These are phyloP conservation scores for Lactifluus piperatus DNA, from an alignment of 768 basidiomycete species.

Conservation along the genomic window DNA sequence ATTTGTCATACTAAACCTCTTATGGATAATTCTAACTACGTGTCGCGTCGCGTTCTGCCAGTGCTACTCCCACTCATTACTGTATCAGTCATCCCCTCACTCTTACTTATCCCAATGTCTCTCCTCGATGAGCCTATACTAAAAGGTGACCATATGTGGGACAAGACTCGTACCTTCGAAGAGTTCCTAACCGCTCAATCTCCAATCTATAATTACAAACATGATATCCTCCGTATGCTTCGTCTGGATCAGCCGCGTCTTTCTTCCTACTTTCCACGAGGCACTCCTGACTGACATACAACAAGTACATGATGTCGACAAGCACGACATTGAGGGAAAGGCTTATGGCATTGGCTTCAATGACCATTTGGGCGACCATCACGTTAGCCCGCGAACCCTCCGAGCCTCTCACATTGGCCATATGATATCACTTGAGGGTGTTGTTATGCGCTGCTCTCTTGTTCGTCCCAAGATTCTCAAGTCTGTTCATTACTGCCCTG, in stretches of 20 bases:
- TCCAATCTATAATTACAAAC: constrained; percentile 69
- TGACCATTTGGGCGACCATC: constrained; percentile 97
- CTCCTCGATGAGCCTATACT: constrained; percentile 47
- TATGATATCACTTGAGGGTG: constrained; percentile 96
- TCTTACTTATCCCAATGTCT: constrained; percentile 24
- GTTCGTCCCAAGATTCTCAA: constrained; percentile 98
- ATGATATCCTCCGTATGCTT: constrained; percentile 77
- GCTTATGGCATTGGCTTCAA: constrained; percentile 84
- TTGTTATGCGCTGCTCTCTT: constrained; percentile 95
- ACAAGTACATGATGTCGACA: constrained; percentile 64
- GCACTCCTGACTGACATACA: constrained; percentile 70
- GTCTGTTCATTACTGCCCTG: constrained; percentile 93
- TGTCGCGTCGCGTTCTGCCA: not conserved
- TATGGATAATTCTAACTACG: too few relatives aligned
- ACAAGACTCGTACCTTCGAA: constrained; percentile 71
- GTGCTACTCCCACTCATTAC: too few relatives aligned
- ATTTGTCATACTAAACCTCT: too few relatives aligned
- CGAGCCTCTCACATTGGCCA: constrained; percentile 83
- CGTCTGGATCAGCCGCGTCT: constrained; percentile 78
- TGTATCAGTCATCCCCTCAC: not conserved
- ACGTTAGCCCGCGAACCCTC: constrained; percentile 90
- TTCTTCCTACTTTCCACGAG: constrained; percentile 81
- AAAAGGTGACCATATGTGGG: constrained; percentile 63
- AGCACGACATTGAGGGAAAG: constrained; percentile 75
- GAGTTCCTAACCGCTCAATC: constrained; percentile 72